Conservation (phyloP, 2,329 filamentous ascomycete species). For the Aureobasidium lini region DNA sequence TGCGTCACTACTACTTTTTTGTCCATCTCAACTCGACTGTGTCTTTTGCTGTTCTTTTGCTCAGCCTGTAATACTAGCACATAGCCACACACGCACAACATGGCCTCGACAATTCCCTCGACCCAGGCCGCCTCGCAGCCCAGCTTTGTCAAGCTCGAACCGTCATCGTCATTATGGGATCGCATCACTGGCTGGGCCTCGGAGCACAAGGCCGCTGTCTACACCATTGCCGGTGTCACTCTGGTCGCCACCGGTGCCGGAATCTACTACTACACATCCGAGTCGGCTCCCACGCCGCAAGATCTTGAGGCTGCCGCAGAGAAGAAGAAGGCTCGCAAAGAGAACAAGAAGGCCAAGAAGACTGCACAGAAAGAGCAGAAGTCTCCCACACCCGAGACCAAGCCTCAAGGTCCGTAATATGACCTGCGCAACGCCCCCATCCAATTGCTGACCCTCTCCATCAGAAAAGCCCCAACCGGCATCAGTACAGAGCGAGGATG, state of each 20-base stretch:
- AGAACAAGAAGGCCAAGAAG: constrained; percentile 78
- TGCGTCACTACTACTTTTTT: constrained; percentile 9
- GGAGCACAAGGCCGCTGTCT: constrained; percentile 91
- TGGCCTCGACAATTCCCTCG: constrained; percentile 5
- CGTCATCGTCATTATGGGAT: constrained; percentile 66
- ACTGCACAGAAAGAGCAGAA: constrained; percentile 40
- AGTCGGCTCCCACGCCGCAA: constrained; percentile 40
- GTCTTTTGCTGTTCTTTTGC: background rate
- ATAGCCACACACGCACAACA: constrained; percentile 3
- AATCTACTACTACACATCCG: constrained; percentile 78
- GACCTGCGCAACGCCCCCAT: background rate
- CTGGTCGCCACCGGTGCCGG: constrained; percentile 86
- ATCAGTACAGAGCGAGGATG: constrained; percentile 34
- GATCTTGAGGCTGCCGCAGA: constrained; percentile 29
- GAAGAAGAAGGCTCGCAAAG: constrained; percentile 81
- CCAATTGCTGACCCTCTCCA: background rate
- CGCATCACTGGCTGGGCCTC: constrained; percentile 85
- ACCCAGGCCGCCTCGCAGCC: constrained; percentile 1
- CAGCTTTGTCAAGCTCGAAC: constrained; percentile 12
- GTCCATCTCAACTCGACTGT: background rate
- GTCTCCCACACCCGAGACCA: constrained; percentile 16
- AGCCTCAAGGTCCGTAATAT: background rate
- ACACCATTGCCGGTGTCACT: constrained; percentile 91
- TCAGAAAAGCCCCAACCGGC: constrained; percentile 24
- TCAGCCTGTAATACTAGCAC: constrained; percentile 4